Percentiles rank a stretch among this genome's conserved stretches.
Evolutionary conservation across 2,329 filamentous ascomycete species (phyloP).

Genomic region (Trichoderma arundinaceum): DNA sequence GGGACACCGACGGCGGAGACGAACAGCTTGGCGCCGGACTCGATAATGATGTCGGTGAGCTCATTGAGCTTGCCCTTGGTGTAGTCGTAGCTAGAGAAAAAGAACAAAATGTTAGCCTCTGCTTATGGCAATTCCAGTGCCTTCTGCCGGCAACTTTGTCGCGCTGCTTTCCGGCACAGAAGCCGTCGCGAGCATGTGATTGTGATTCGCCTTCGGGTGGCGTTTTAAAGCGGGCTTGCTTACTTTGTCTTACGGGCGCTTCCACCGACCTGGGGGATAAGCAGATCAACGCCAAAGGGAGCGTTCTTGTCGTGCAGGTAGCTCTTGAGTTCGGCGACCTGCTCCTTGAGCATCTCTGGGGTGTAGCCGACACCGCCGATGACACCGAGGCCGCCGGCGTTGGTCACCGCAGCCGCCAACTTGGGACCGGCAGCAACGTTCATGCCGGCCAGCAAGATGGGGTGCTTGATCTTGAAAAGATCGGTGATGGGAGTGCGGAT

Average conservation of each 20-base stretch:
- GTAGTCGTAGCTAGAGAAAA: constrained; percentile 85
- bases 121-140: background rate
- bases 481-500: constrained; percentile 92
- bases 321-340: constrained; percentile 92
- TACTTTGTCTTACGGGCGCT: constrained; percentile 92
- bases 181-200: constrained; percentile 36
- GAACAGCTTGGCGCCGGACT: constrained; percentile 88
- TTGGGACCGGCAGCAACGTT: constrained; percentile 97
- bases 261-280: constrained; percentile 93
- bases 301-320: constrained; percentile 88
- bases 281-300: constrained; percentile 91
- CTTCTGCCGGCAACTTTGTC: background rate
- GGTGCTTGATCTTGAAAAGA: constrained; percentile 97
- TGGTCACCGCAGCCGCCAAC: constrained; percentile 94
- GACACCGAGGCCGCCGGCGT: constrained; percentile 94
- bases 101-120: background rate
- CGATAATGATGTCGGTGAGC: constrained; percentile 89
- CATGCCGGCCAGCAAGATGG: constrained; percentile 95
- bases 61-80: constrained; percentile 97
- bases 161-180: background rate
- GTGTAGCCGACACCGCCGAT: constrained; percentile 96
- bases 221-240: constrained; percentile 34
- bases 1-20: constrained; percentile 96
- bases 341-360: constrained; percentile 94
- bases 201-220: constrained; percentile 12